Percentiles rank a stretch among this genome's conserved stretches.
phyloP scores from a whole-genome alignment of 495 filamentous ascomycete species.

The Penicillium tannophilum region DNA sequence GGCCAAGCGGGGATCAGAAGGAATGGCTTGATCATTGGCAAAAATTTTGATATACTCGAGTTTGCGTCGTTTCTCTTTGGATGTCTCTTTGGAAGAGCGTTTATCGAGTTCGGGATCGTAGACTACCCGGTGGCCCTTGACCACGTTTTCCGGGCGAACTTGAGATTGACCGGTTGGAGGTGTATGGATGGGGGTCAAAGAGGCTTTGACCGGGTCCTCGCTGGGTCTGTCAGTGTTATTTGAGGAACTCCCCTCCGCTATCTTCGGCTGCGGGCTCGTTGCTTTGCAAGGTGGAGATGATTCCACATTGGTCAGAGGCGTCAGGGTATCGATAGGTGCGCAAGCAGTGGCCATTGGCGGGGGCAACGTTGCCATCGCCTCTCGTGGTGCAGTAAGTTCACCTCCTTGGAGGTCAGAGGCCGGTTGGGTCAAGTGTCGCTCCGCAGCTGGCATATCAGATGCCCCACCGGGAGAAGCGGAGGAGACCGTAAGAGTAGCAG shows the following conservation, averaged over 20 bases:
- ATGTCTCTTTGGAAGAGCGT: slow-evolving; percentile 60
- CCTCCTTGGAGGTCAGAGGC: slow-evolving; percentile 47
- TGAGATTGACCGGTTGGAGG: slow-evolving; percentile 56
- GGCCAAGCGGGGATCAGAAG: slow-evolving; percentile 75
- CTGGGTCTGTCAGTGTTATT: slow-evolving; percentile 15
- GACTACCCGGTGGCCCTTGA: slow-evolving; percentile 67
- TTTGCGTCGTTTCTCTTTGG: slow-evolving; percentile 68
- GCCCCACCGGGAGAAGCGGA: slow-evolving; percentile 21
- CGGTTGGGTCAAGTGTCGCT: slow-evolving; percentile 15
- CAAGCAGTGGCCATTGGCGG: slow-evolving; percentile 42
- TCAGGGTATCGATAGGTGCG: slow-evolving; percentile 60
- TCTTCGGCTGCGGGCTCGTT: slow-evolving; percentile 52
- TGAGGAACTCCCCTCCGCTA: slow-evolving; percentile 24
- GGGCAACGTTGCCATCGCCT: slow-evolving; percentile 23
- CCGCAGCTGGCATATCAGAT: slow-evolving; percentile 15
- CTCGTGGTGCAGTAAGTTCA: slow-evolving; percentile 69
- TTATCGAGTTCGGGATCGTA: slow-evolving; percentile 77
- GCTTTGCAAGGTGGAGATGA: slow-evolving; percentile 69
- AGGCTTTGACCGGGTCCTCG: slow-evolving; percentile 28
- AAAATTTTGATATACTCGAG: slow-evolving; percentile 73
- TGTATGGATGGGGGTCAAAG: slow-evolving; percentile 53
- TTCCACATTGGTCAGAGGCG: slow-evolving; percentile 75
- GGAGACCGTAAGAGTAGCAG: slow-evolving; percentile 13
- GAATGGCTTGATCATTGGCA: slow-evolving; percentile 61
- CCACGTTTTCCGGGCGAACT: slow-evolving; percentile 61